Evolutionary conservation across 2,329 filamentous ascomycete species (phyloP), one percentile per base, ranked within the genome.

Genomic region (Exophiala xenobiotica): DNA sequence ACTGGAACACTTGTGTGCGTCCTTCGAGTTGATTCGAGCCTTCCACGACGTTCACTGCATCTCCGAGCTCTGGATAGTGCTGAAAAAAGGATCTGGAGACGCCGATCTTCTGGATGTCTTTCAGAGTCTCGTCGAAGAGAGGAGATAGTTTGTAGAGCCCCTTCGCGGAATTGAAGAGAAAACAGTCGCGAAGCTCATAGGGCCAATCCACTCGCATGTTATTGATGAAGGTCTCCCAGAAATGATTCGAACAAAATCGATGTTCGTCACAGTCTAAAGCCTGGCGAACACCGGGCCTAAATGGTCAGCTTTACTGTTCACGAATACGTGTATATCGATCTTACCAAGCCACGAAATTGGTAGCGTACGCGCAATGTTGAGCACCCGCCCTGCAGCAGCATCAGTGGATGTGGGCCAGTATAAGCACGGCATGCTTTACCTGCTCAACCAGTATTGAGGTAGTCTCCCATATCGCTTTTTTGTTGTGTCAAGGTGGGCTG

Each of bases 161-260:
- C 4, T 20, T 37, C 3, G 16, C 11, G 3, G 37, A 24, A 20
- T 49, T 49, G 27, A 23, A 37, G 20, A 42, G 29, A 24, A 35
- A 54, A 24, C 46, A 50, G 27, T 54, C 51, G 26, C 51, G 46
- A 22, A 54, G 35, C 23, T 54, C 51, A 23, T 46, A 54, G 3
- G 51, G 51, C 51, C 51, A 54, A 2, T 43, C 26, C 4, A 50
- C 20, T 1, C 40, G 40, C 11, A 54, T 24, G 27, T 18, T 40
- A 24, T 31, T 46, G 8, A 39, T 29, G 16, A 54, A 50, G 4
- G 16, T 27, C 4, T n/a, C 31, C 41, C 43, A 47, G 31, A 50
- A 54, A 35, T 23, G 41, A 24, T 54, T 54, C 14, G 27, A 20
- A 27, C 51, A 54, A 26, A 50, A 54, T 8, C 37, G 24, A 42